These are phyloP conservation scores for Fraxinus xanthoxyloides DNA, from an alignment of 305 asterid genomes.

Conservation along the genomic window DNA sequence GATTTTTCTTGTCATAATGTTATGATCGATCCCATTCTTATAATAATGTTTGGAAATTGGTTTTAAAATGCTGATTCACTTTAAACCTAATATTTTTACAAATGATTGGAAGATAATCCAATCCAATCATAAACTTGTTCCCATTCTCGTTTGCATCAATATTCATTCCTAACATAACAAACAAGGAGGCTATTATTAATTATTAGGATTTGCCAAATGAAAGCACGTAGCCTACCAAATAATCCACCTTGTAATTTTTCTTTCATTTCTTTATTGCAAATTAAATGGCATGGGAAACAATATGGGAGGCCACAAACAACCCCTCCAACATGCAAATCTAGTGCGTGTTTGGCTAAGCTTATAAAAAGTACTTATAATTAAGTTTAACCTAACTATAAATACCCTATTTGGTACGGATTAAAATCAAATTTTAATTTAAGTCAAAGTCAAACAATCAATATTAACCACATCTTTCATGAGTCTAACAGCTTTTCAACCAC, in stretches of 20 bases:
- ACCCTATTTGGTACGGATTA: too few relatives aligned
- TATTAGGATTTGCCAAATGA: slow-evolving; percentile 9
- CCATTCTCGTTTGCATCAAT: slow-evolving; percentile 14
- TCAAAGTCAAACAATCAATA: too few relatives aligned
- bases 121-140: background rate
- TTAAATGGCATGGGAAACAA: slow-evolving; percentile 22
- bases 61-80: background rate
- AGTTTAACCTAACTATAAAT: background rate
- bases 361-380: background rate
- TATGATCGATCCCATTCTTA: background rate
- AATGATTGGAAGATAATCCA: slow-evolving; percentile 26
- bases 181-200: slow-evolving; percentile 9
- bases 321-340: slow-evolving; percentile 3
- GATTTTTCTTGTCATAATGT: background rate
- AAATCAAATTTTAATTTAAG: too few relatives aligned
- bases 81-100: slow-evolving; percentile 16
- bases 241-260: slow-evolving; percentile 17
- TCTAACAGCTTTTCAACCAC: too few relatives aligned
- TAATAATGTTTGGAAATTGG: background rate
- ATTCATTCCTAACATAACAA: slow-evolving; percentile 6
- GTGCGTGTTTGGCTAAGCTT: background rate
- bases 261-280: slow-evolving; percentile 12
- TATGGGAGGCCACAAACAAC: slow-evolving; percentile 39
- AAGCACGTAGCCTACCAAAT: slow-evolving; percentile 22
- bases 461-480: too few relatives aligned